These are phyloP conservation scores for Hypoxylon perforatum DNA, from an alignment of 495 filamentous ascomycete species.

Conservation along the genomic window DNA sequence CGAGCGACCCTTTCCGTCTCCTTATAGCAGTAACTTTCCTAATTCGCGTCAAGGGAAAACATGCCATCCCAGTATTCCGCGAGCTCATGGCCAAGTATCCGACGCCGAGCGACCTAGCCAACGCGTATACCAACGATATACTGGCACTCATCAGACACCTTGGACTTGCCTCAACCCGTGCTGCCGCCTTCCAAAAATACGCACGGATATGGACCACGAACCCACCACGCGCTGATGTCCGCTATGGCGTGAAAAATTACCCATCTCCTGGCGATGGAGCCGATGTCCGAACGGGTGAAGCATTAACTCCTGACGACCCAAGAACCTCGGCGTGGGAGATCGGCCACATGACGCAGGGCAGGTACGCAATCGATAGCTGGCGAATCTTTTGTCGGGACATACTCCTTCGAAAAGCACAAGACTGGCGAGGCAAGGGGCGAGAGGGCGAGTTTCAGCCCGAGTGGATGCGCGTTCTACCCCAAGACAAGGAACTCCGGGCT, in stretches of 20 bases:
- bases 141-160: conserved; percentile 73
- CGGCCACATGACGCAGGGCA: conserved; percentile 85
- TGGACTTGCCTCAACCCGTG: conserved; percentile 72
- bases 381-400: conserved; percentile 91
- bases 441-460: conserved; percentile 68
- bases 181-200: conserved; percentile 65
- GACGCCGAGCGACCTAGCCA: conserved; percentile 71
- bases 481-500: conserved; percentile 89
- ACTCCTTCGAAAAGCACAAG: conserved; percentile 69
- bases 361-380: conserved; percentile 92
- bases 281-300: conserved; percentile 64
- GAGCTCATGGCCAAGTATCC: conserved; percentile 74
- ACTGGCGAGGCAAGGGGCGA: conserved; percentile 67
- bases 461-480: conserved; percentile 87
- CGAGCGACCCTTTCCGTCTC: conserved; percentile 74
- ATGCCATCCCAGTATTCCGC: conserved; percentile 82
- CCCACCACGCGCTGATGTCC: conserved; percentile 67
- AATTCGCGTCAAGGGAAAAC: conserved; percentile 78
- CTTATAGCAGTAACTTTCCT: conserved; percentile 84
- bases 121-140: conserved; percentile 67
- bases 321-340: conserved; percentile 76
- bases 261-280: conserved; percentile 64
- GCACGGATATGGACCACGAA: conserved; percentile 76
- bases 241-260: conserved; percentile 78
- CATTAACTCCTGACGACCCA: conserved; percentile 43